phyloP scores from a whole-genome alignment of 2,329 filamentous ascomycete genomes.

The Nemania sp. region DNA sequence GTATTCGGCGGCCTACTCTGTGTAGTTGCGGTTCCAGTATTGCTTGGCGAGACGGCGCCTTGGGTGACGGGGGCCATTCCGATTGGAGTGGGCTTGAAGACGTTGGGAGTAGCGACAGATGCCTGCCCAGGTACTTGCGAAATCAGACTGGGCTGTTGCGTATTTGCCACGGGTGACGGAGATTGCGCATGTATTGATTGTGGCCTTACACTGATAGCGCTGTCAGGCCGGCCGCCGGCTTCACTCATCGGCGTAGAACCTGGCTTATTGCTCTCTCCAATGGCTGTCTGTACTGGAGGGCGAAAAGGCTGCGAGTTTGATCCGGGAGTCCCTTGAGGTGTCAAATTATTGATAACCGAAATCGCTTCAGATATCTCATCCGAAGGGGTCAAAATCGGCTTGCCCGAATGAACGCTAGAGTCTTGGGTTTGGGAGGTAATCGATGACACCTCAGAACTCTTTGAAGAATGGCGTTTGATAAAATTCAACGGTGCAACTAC shows the following conservation, averaged over 20 bases:
- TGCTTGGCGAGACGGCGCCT: slow-evolving; percentile 5
- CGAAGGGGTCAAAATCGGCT: slow-evolving; percentile 4
- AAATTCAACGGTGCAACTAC: slow-evolving; percentile 42
- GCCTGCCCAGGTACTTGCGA: not conserved
- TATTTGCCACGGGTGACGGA: not conserved
- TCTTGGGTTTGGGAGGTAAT: slow-evolving; percentile 21
- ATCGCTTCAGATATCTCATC: slow-evolving; percentile 40
- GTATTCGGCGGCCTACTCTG: slow-evolving; percentile 14
- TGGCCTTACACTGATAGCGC: not conserved
- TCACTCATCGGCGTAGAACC: not conserved
- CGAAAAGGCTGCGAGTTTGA: slow-evolving; percentile 15
- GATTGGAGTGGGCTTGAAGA: slow-evolving; percentile 1
- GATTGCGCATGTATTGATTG: slow-evolving; percentile 12
- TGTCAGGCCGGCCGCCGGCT: not conserved
- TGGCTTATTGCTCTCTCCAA: slow-evolving; percentile 8
- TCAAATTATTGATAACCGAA: slow-evolving; percentile 33
- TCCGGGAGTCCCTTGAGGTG: slow-evolving; percentile 25
- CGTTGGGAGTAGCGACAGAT: slow-evolving; percentile 1
- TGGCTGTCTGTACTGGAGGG: not conserved
- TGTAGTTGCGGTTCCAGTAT: slow-evolving; percentile 2
- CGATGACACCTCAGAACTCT: slow-evolving; percentile 32
- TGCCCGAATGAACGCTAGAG: not conserved
- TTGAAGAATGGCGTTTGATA: slow-evolving; percentile 39
- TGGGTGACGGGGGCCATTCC: slow-evolving; percentile 1
- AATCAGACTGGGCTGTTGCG: slow-evolving; percentile 15